Evolutionary conservation across 495 filamentous ascomycete species (phyloP).

Genomic region (Penicillium atrosanguineum): DNA sequence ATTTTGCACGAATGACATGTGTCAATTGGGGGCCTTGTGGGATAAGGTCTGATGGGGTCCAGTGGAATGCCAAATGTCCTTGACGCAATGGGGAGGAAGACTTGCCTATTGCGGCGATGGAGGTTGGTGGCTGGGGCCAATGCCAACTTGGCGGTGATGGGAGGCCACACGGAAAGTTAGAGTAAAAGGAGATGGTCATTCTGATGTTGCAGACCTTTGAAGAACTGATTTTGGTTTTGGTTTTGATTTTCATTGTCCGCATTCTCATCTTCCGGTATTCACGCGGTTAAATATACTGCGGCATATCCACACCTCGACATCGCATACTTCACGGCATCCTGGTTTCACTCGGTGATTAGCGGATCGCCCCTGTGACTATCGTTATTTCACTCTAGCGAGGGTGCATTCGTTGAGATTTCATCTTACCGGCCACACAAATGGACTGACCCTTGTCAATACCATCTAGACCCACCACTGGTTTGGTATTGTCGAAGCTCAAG

Average conservation of each 20-base stretch:
- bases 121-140: not conserved
- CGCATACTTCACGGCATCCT: not conserved
- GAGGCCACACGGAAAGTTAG: not conserved
- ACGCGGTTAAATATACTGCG: not conserved
- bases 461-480: not conserved
- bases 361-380: not conserved
- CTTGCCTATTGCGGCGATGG: slow-evolving; percentile 16
- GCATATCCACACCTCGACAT: not conserved
- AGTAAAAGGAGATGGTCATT: not conserved
- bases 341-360: not conserved
- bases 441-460: not conserved
- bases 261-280: not conserved
- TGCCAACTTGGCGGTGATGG: not conserved
- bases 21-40: too few species aligned
- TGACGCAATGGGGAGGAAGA: slow-evolving; percentile 27
- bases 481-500: not conserved
- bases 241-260: too few species aligned
- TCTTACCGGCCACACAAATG: not conserved
- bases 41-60: too few species aligned
- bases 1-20: not conserved
- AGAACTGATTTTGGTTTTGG: not conserved
- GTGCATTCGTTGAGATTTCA: not conserved
- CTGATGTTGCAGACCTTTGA: not conserved
- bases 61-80: slow-evolving; percentile 1
- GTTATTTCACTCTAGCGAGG: not conserved